These are phyloP conservation scores for Pythium phragmiticola DNA, from an alignment of 352 stramenopile species.

Conservation along the genomic window DNA sequence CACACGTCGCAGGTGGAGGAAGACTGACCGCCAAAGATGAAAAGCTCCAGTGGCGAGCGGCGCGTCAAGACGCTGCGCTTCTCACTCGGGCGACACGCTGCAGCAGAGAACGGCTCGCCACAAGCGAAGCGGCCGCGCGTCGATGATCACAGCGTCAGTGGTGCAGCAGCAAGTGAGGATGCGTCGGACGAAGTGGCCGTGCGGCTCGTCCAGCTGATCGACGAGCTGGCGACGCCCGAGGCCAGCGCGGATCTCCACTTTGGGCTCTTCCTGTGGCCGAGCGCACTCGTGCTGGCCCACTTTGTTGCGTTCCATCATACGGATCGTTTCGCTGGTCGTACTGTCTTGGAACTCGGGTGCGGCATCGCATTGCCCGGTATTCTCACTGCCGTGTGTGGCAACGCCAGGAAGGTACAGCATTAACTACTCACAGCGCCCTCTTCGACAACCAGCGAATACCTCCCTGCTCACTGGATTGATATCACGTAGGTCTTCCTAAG, in stretches of 20 bases:
- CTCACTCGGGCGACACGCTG: neutral
- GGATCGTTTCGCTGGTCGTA: constrained; percentile 30
- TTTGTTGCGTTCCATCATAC: constrained; percentile 42
- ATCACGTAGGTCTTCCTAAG: constrained; percentile 46
- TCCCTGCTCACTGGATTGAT: neutral
- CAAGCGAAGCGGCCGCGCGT: neutral
- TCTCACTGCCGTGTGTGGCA: constrained; percentile 42
- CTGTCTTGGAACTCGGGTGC: constrained; percentile 63
- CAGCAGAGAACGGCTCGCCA: neutral
- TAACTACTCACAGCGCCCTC: neutral
- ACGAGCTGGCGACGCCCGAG: constrained; percentile 37
- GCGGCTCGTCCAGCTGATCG: constrained; percentile 57
- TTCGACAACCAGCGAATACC: neutral
- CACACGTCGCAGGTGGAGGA: neutral
- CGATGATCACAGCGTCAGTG: neutral
- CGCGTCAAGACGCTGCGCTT: constrained; percentile 9
- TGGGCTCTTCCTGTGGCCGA: constrained; percentile 69
- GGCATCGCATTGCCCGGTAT: constrained; percentile 68
- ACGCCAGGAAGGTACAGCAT: constrained; percentile 24
- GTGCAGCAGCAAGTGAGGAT: neutral
- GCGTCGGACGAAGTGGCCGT: constrained; percentile 28
- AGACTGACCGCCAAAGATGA: neutral
- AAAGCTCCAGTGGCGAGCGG: neutral
- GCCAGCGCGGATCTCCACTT: constrained; percentile 50
- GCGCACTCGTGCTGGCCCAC: constrained; percentile 46